These are phyloP conservation scores for Thalassiosira hispida DNA, from an alignment of 352 stramenopile genomes.

Conservation along the genomic window DNA sequence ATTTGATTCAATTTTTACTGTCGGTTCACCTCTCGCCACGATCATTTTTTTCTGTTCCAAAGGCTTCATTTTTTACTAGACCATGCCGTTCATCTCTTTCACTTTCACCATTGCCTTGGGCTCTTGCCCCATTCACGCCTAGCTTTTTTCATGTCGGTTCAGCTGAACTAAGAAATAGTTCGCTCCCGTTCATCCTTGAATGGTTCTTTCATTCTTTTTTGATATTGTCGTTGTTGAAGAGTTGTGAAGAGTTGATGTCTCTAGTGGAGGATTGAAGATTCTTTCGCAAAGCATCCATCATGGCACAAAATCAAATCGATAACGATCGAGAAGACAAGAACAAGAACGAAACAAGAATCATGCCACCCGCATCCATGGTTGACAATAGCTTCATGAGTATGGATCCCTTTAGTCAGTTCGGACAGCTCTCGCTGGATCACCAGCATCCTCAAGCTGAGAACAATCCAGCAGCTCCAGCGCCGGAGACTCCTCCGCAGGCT, in stretches of 20 bases:
- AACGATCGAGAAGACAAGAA: neutral
- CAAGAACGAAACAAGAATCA: neutral
- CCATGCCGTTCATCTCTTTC: neutral
- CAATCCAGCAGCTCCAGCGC: slow-evolving; percentile 1
- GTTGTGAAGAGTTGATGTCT: too few species aligned
- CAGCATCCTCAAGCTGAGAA: neutral
- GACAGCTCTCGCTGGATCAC: slow-evolving; percentile 18
- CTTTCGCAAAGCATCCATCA: too few species aligned
- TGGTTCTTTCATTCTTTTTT: too few species aligned
- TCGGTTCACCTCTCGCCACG: neutral
- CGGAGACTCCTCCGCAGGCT: neutral
- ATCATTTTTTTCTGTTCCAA: neutral
- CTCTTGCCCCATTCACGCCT: too few species aligned
- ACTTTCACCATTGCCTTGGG: too few species aligned
- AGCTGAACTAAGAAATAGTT: too few species aligned
- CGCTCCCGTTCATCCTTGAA: too few species aligned
- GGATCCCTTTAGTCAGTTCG: slow-evolving; percentile 27
- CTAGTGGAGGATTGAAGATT: too few species aligned
- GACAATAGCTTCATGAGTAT: slow-evolving; percentile 4
- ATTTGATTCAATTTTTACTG: slow-evolving; percentile 8
- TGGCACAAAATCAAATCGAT: neutral
- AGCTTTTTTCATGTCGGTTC: too few species aligned
- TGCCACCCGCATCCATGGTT: slow-evolving; percentile 1
- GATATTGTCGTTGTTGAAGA: too few species aligned
- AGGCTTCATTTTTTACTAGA: neutral